A percentile compares a stretch with the other conserved stretches of the same genome.
Evolutionary conservation across 192 early-diverging fungal species (phyloP).

Genomic region (Coemansia sp.): DNA sequence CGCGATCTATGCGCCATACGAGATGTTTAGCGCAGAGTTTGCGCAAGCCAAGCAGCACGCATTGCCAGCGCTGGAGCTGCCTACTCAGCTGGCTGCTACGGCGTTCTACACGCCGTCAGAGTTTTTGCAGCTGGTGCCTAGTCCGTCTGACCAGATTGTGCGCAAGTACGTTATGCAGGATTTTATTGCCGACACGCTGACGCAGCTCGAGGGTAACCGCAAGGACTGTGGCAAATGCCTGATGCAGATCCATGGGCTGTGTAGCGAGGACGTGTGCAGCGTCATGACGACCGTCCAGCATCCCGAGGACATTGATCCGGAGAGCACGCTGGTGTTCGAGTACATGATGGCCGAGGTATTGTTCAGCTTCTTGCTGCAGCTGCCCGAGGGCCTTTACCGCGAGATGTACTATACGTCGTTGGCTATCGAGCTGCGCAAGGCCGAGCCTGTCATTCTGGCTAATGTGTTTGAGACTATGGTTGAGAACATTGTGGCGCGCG

Average conservation of each 20-base stretch:
- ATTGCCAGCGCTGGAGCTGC: constrained; percentile 44
- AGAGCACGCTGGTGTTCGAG: constrained; percentile 58
- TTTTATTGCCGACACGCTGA: constrained; percentile 74
- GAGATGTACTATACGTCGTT: constrained; percentile 57
- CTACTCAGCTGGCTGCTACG: constrained; percentile 13
- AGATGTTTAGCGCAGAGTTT: constrained; percentile 44
- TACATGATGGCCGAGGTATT: constrained; percentile 60
- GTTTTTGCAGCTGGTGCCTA: constrained; percentile 48
- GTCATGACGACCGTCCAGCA: constrained; percentile 38
- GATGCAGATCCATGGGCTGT: constrained; percentile 64
- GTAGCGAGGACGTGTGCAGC: constrained; percentile 56
- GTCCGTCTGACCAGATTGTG: constrained; percentile 36
- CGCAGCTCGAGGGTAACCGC: constrained; percentile 89
- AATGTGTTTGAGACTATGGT: constrained; percentile 36
- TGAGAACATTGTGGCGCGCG: constrained; percentile 30
- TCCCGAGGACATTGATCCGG: constrained; percentile 38
- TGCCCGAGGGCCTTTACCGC: constrained; percentile 57
- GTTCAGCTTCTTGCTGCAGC: constrained; percentile 60
- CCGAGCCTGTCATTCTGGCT: constrained; percentile 45
- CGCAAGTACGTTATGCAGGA: constrained; percentile 72
- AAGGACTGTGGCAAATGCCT: constrained; percentile 83
- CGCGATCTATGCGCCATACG: constrained; percentile 38
- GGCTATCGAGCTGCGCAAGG: constrained; percentile 58
- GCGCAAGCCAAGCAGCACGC: constrained; percentile 42
- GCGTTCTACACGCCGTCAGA: constrained; percentile 36